Base-by-base conservation (phyloP, 257 asterid species). In the Linaria vulgaris region DNA sequence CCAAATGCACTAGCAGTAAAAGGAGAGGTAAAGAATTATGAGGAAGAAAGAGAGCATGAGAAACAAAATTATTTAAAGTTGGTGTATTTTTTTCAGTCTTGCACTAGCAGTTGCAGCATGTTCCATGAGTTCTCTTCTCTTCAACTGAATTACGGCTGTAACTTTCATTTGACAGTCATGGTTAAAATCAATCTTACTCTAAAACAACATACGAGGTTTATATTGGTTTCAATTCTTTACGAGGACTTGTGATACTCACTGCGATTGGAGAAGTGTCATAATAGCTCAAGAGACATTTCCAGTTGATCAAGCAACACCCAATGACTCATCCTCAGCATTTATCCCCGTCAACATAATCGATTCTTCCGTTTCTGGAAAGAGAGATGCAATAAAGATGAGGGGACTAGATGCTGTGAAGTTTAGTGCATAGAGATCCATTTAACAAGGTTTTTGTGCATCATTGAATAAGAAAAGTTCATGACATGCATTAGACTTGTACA, bases 291-390 rank as follows among this genome's bases (percentile, higher is more conserved):
- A 56, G 24, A 59, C 58, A 17, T 30, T 25, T 56, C 58, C 9
- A 34, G 34, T 23, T 31, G 46, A 52, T 85, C 76, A 90, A 77
- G 85, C 76, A 72, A 9, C 85, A 53, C 72, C 75, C 21, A 74
- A 62, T 51, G 74, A 82, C 61, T 87, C 92, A 22, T 55, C 77
- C 56, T 82, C 88, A 0, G 66, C 55, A 34, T 77, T 79, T 70
- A 49, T 78, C 66, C 78, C 90, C 78, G 74, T 83, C 85, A 85
- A 24, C 63, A 80, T 74, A 37, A 69, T 67, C 96, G 95, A 78
- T 50, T 83, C 92, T 79, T 81, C 90, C 21, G 90, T 57, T 80
- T 80, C 97, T 90, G 87, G 23, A 56, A 50, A 59, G 56, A 53
- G 20, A 55, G 2, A 9, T 0, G 22, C 52, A 37, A 23, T 34